phyloP scores from a whole-genome alignment of 2,329 filamentous ascomycete species.

The Teratosphaeria pseudoeucalypti region DNA sequence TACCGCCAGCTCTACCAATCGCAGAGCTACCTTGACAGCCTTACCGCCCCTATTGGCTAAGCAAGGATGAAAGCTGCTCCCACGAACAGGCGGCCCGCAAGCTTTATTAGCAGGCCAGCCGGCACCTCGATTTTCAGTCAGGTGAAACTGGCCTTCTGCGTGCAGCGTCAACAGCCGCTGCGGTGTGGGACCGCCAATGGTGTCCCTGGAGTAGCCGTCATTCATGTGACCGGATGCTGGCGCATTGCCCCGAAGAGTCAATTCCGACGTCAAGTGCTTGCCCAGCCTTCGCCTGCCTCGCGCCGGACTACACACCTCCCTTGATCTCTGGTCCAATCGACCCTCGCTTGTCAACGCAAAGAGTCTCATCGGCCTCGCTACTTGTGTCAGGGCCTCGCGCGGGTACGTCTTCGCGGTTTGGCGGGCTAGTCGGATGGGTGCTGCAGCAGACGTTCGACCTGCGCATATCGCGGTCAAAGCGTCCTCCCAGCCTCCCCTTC shows the following conservation, averaged over 20 bases:
- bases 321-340: not conserved
- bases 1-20: not conserved
- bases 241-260: slow-evolving; percentile 16
- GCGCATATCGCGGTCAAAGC: slow-evolving; percentile 4
- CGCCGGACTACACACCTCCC: not conserved
- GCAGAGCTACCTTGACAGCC: not conserved
- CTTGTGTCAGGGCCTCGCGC: not conserved
- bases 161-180: not conserved
- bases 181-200: not conserved
- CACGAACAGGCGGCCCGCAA: slow-evolving; percentile 2
- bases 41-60: slow-evolving; percentile 1
- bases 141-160: slow-evolving; percentile 5
- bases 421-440: slow-evolving; percentile 1
- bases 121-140: slow-evolving; percentile 6
- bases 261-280: slow-evolving; percentile 18
- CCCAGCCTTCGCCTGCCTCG: not conserved
- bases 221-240: slow-evolving; percentile 17
- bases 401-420: not conserved
- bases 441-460: slow-evolving; percentile 3
- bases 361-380: not conserved
- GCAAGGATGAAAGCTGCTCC: slow-evolving; percentile 1
- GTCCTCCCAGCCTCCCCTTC: slow-evolving; percentile 9
- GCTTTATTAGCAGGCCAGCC: slow-evolving; percentile 3
- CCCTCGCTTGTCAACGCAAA: not conserved
- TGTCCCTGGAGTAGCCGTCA: slow-evolving; percentile 9